Evolutionary conservation across 2,329 filamentous ascomycete genomes (phyloP).

Genomic region (Aspergillus melleus): DNA sequence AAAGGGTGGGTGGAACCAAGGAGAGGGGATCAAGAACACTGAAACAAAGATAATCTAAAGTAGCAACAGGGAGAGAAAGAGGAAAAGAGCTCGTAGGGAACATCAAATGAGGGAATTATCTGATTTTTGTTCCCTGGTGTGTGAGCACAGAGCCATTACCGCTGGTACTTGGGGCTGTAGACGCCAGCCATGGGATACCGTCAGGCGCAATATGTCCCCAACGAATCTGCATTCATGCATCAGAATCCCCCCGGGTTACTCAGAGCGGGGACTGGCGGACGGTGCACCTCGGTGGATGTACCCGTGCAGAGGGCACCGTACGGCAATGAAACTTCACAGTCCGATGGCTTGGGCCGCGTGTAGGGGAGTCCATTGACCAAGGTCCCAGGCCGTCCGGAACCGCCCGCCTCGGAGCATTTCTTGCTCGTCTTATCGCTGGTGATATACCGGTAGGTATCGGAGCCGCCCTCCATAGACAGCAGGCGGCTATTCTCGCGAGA

Average conservation of each 20-base stretch:
- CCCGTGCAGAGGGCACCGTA: conserved; percentile 20
- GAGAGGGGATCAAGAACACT: background rate
- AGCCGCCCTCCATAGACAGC: conserved; percentile 30
- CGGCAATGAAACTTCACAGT: conserved; percentile 6
- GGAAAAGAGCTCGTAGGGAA: background rate
- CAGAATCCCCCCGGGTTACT: conserved; percentile 22
- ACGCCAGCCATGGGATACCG: background rate
- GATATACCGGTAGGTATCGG: conserved; percentile 43
- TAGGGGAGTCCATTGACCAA: conserved; percentile 46
- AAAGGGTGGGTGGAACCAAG: background rate
- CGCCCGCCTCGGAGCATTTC: conserved; percentile 25
- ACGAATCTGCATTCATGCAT: background rate
- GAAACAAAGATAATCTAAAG: background rate
- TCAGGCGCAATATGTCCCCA: background rate
- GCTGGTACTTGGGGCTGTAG: background rate
- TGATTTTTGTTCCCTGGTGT: background rate
- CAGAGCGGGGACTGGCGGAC: conserved; percentile 24
- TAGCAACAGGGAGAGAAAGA: background rate
- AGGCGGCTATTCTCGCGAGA: conserved; percentile 23
- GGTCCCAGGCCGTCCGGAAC: conserved; percentile 28
- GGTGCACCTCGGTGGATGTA: conserved; percentile 20
- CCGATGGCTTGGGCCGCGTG: conserved; percentile 29
- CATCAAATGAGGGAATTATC: background rate
- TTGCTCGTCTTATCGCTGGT: conserved; percentile 31
- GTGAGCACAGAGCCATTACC: background rate